Base-by-base conservation (phyloP, 2,329 filamentous ascomycete genomes). In the Byssoonygena ceratinophila region DNA sequence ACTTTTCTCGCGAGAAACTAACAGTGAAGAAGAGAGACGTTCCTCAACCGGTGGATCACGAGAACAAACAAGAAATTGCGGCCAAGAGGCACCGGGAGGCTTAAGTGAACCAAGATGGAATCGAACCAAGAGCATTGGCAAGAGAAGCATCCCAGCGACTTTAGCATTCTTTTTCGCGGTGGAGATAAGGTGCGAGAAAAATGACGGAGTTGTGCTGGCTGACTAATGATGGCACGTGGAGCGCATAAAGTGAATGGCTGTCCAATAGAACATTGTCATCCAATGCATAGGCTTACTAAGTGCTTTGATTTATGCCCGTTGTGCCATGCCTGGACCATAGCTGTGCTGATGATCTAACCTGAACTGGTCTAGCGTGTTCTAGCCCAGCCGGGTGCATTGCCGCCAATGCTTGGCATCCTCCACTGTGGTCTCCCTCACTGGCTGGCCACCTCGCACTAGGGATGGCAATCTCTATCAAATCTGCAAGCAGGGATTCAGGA, bases 21-120 rank as follows among this genome's bases (percentile, higher is more conserved):
- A 4, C 6, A n/a, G 3, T 20, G 27, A 16, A 40, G 4, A 6
- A 31, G 9, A 29, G 34, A 23, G 31, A 2, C n/a, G 22, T 40
- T 40, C 29, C 18, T 31, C 18, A 14, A 18, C n/a, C 6, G 7
- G 36, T 31, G 20, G 36, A 50, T 50, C 47, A 43, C 47, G 20
- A 31, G 37, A 41, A 43, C 37, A 23, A 43, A 43, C 25, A 43
- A 50, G 37, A 43, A 50, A 41, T 41, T 50, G 47, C 40, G 43
- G 47, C 47, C 47, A 50, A 50, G 47, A n/a, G 40, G 25, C 5
- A 11, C 14, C 16, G 22, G 25, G 37, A 49, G 32, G 34, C 46
- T 49, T 49, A 31, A 49, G 12, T 39, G 34, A 18, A 40, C n/a
- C 46, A 40, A 43, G 47, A 32, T 22, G 18, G 16, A 22, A 11